Conservation (phyloP, 2,329 filamentous ascomycete species). For the Colletotrichum sp. region DNA sequence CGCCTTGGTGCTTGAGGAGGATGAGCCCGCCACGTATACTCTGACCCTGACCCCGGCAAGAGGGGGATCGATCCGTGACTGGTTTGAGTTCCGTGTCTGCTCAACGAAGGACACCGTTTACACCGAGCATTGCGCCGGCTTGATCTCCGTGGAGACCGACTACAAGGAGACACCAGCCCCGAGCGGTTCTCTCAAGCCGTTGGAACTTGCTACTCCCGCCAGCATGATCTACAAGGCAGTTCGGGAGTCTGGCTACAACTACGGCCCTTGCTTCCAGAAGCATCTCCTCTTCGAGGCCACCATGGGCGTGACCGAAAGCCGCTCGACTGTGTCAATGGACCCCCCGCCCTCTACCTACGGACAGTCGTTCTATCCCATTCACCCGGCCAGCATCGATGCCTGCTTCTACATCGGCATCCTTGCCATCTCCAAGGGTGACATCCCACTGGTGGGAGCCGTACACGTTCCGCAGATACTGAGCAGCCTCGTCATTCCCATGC, state of each 20-base stretch:
- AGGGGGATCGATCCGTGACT: too few species aligned
- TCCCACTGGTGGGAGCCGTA: neutral
- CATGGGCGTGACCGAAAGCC: neutral
- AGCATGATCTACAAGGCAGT: neutral
- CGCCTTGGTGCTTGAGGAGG: too few species aligned
- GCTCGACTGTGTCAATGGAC: neutral
- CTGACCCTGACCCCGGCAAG: too few species aligned
- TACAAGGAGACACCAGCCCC: too few species aligned
- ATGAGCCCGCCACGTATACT: too few species aligned
- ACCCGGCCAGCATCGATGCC: neutral
- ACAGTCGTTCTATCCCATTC: constrained; percentile 1
- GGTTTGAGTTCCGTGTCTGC: too few species aligned
- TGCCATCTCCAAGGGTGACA: constrained; percentile 21
- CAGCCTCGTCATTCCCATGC: neutral
- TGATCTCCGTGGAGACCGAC: too few species aligned
- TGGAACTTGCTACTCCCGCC: neutral
- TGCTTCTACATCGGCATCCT: constrained; percentile 19
- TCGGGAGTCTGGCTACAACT: neutral
- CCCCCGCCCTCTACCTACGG: neutral
- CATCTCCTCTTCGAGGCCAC: neutral
- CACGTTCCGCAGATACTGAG: neutral
- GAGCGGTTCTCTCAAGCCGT: neutral
- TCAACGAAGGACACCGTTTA: too few species aligned
- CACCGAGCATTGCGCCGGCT: too few species aligned
- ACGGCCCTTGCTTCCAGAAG: neutral